A percentile compares a stretch with the other conserved stretches of the same genome.
These are phyloP conservation scores for Catharanthus roseus DNA, from an alignment of 257 asterid species.

Conservation along the genomic window DNA sequence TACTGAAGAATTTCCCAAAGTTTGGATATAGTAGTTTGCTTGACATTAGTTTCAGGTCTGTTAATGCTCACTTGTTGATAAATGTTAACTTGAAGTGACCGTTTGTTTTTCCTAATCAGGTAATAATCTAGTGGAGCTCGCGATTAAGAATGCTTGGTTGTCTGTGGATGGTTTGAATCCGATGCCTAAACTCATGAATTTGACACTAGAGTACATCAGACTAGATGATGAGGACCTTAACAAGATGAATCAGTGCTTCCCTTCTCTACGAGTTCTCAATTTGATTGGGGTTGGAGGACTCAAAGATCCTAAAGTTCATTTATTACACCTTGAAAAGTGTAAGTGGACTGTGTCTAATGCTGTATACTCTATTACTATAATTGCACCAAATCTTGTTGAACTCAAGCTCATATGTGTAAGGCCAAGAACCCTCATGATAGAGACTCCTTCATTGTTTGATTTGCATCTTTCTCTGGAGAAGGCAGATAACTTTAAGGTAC, in stretches of 20 bases:
- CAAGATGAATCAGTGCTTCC: conserved; percentile 57
- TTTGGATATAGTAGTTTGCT: neutral
- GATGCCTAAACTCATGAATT: conserved; percentile 53
- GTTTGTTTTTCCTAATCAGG: conserved; percentile 35
- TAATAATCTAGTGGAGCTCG: conserved; percentile 44
- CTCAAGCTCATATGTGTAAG: conserved; percentile 59
- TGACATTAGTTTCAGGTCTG: neutral
- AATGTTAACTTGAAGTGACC: neutral
- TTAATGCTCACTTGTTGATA: neutral
- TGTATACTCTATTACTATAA: conserved; percentile 47
- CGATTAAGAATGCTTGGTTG: conserved; percentile 70
- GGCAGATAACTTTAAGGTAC: conserved; percentile 38
- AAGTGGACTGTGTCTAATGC: conserved; percentile 62
- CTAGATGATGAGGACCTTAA: conserved; percentile 75
- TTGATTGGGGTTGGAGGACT: conserved; percentile 80
- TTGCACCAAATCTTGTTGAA: conserved; percentile 48
- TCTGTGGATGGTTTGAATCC: conserved; percentile 56
- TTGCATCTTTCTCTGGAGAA: conserved; percentile 48
- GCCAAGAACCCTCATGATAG: conserved; percentile 48
- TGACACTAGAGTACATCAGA: conserved; percentile 74
- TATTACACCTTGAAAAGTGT: conserved; percentile 51
- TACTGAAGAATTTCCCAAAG: neutral
- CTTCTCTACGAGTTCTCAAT: conserved; percentile 50
- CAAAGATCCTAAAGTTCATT: conserved; percentile 59
- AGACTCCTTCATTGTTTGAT: conserved; percentile 46